These are phyloP conservation scores for Primulina eburnea DNA, from an alignment of 257 asterid species.

Conservation along the genomic window DNA sequence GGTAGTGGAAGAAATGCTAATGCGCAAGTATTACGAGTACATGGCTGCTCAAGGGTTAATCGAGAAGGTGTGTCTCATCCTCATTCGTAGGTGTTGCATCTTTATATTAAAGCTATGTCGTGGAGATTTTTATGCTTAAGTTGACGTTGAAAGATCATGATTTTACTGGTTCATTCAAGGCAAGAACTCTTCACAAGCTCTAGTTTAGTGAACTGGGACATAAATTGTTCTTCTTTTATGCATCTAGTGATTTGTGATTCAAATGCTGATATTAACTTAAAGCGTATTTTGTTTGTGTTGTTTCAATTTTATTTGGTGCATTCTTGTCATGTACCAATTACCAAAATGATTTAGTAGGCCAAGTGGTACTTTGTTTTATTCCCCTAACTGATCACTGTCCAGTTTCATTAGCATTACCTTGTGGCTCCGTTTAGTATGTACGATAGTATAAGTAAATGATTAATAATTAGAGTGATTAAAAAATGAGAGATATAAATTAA, in stretches of 20 bases:
- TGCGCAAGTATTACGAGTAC: conserved; percentile 81
- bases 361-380: not conserved
- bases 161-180: not conserved
- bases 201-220: too few species aligned
- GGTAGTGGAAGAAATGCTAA: conserved; percentile 94
- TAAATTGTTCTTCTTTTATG: not conserved
- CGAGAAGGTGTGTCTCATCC: conserved; percentile 39
- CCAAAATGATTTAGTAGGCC: not conserved
- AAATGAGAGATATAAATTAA: too few species aligned
- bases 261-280: not conserved
- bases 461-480: too few species aligned
- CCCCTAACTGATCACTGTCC: not conserved
- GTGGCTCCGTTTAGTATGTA: too few species aligned
- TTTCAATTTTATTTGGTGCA: not conserved
- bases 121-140: not conserved
- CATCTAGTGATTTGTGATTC: not conserved
- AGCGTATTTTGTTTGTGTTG: not conserved
- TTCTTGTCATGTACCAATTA: not conserved
- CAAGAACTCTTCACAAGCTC: not conserved
- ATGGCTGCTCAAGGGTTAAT: conserved; percentile 65
- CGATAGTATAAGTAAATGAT: too few species aligned
- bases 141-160: not conserved
- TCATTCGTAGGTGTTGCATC: not conserved
- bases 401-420: not conserved
- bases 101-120: not conserved